phyloP scores from a whole-genome alignment of 164 flowering plant genomes.

The Buxus sempervirens region DNA sequence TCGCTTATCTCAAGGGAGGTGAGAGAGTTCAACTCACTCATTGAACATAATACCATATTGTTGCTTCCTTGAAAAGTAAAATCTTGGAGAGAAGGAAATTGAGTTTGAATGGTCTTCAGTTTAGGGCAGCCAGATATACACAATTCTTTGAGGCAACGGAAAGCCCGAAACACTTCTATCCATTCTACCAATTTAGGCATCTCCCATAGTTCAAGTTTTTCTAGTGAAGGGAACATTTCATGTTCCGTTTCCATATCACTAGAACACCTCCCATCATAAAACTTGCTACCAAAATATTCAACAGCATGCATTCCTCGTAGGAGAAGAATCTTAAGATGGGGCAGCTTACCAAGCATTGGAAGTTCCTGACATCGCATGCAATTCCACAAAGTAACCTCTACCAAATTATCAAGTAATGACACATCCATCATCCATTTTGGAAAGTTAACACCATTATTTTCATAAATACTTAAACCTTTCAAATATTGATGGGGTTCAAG shows the following conservation, averaged over 20 bases:
- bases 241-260: too few relatives aligned
- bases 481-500: conserved; percentile 9
- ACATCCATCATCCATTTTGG: conserved; percentile 12
- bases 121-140: not conserved
- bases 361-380: conserved; percentile 5
- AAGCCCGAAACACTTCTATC: conserved; percentile 4
- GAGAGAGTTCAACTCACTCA: conserved; percentile 6
- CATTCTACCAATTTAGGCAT: conserved; percentile 20
- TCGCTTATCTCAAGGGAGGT: not conserved
- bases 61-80: not conserved
- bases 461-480: conserved; percentile 1
- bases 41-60: not conserved
- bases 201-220: not conserved
- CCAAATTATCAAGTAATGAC: not conserved
- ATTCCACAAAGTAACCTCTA: not conserved
- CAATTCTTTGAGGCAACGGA: conserved; percentile 19
- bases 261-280: not conserved
- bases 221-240: conserved; percentile 17
- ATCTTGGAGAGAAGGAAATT: conserved; percentile 5
- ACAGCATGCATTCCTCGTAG: conserved; percentile 5
- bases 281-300: conserved; percentile 10
- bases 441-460: not conserved
- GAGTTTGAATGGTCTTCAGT: conserved; percentile 3
- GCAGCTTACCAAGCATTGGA: conserved; percentile 21
- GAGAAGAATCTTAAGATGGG: conserved; percentile 8